Conservation (phyloP, 176 grass and related monocot species). For the Oryza australiensis region DNA sequence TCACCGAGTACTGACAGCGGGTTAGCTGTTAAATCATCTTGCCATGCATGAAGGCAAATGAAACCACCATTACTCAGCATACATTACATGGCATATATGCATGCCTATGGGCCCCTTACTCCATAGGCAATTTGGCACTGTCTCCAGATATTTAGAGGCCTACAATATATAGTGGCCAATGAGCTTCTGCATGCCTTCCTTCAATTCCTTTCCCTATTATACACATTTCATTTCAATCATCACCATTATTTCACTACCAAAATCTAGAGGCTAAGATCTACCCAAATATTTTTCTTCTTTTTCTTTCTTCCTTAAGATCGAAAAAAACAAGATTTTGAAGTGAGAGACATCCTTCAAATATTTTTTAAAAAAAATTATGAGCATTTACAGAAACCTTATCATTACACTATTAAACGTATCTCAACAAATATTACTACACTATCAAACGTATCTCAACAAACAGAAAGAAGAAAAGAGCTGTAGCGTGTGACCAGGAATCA, state of each 20-base stretch:
- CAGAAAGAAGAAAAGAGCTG: background rate
- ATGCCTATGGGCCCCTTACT: constrained; percentile 5
- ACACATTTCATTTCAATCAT: background rate
- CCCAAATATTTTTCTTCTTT: background rate
- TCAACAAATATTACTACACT: too few species aligned
- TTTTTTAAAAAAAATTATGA: too few species aligned
- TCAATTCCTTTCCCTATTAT: too few species aligned
- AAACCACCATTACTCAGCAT: background rate
- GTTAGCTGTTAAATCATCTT: background rate
- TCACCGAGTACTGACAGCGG: background rate
- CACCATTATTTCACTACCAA: background rate
- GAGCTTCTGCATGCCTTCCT: background rate
- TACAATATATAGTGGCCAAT: background rate
- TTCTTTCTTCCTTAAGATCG: too few species aligned
- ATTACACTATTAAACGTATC: too few species aligned
- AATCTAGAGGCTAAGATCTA: background rate
- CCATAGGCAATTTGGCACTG: constrained; percentile 10
- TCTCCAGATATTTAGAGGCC: constrained; percentile 27
- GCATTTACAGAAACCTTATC: too few species aligned
- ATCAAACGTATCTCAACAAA: too few species aligned
- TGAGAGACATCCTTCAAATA: too few species aligned
- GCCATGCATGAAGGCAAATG: background rate
- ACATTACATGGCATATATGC: background rate
- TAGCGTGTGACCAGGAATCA: background rate
- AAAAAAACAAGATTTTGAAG: too few species aligned